These are phyloP conservation scores for Hordeum vulgare DNA, from an alignment of 176 grass and related monocot genomes.

Conservation along the genomic window MorexV3_pseudomolecules_assembly NC_058518.1:472415077-472415576, in stretches of 20 bases:
- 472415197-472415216: conserved; percentile 17
- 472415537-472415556: conserved; percentile 39
- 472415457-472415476: conserved; percentile 37
- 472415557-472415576: conserved; percentile 34
- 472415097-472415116: conserved; percentile 37
- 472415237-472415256: not conserved
- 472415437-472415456: not conserved
- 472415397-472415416: not conserved
- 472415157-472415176: conserved; percentile 16
- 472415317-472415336: conserved; percentile 11
- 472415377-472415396: not conserved
- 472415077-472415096: conserved; percentile 14
- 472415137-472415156: not conserved
- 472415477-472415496: conserved; percentile 29
- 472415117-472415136: conserved; percentile 26
- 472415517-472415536: conserved; percentile 45
- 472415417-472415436: conserved; percentile 43
- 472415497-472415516: conserved; percentile 46
- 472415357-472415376: not conserved
- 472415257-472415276: conserved; percentile 27
- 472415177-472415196: conserved; percentile 34
- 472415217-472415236: not conserved
- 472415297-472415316: not conserved
- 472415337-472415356: not conserved
- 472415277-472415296: conserved; percentile 37